A percentile compares a stretch with the other conserved stretches of the same genome.
Evolutionary conservation across 2,329 filamentous ascomycete genomes (phyloP).

Genomic region (Scortechinia acanthostroma): DNA sequence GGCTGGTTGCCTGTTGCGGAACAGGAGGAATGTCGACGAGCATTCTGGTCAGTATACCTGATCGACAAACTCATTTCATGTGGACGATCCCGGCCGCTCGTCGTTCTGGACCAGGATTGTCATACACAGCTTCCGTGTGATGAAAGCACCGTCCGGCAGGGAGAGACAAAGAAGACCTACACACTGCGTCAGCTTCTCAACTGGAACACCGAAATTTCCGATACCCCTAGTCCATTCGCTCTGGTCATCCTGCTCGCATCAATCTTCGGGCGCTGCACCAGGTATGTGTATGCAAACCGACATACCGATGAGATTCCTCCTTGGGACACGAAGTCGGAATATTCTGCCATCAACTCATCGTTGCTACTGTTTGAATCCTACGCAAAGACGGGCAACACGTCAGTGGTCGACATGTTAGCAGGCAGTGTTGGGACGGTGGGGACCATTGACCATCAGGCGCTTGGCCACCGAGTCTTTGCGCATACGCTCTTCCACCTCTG

Average conservation of each 20-base stretch:
- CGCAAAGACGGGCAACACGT: conserved; percentile 12
- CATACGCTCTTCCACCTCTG: conserved; percentile 20
- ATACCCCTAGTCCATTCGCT: conserved; percentile 12
- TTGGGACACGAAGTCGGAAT: conserved; percentile 24
- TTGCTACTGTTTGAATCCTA: conserved; percentile 20
- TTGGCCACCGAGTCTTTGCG: conserved; percentile 17
- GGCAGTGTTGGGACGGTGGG: conserved; percentile 6
- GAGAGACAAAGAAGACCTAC: conserved; percentile 9
- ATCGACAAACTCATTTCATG: conserved; percentile 25
- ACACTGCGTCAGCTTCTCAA: conserved; percentile 6
- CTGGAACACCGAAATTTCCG: not conserved
- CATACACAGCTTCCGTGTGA: conserved; percentile 18
- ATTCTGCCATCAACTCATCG: conserved; percentile 17
- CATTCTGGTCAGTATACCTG: conserved; percentile 28
- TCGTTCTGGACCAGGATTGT: conserved; percentile 21
- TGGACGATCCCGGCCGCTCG: conserved; percentile 19
- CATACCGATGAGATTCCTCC: conserved; percentile 13
- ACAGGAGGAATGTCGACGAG: conserved; percentile 20
- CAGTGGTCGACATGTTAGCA: conserved; percentile 8
- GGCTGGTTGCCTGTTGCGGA: conserved; percentile 7
- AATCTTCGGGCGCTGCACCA: conserved; percentile 17
- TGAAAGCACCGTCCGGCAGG: conserved; percentile 9
- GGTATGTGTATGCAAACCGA: conserved; percentile 14
- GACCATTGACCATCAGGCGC: conserved; percentile 10
- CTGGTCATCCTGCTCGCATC: conserved; percentile 20